Evolutionary conservation across 495 filamentous ascomycete genomes (phyloP).

Genomic region (Neurospora cerealis): DNA sequence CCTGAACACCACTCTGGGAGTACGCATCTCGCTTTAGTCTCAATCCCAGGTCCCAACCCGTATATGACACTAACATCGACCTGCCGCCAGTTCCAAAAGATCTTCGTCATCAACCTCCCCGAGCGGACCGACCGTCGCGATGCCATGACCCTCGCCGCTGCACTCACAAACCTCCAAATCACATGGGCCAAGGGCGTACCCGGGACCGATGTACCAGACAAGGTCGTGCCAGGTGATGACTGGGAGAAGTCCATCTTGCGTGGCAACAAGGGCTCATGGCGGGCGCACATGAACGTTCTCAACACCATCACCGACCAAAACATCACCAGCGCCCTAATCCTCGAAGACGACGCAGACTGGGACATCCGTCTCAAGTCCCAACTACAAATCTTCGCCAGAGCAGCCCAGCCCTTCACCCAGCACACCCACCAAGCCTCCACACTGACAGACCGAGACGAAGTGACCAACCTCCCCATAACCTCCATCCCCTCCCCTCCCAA

Average conservation of each 20-base stretch:
- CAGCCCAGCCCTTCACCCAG: slow-evolving; percentile 22
- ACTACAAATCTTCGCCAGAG: slow-evolving; percentile 28
- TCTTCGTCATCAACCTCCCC: slow-evolving; percentile 53
- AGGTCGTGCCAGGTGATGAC: slow-evolving; percentile 17
- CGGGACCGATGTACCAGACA: slow-evolving; percentile 31
- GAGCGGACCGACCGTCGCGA: slow-evolving; percentile 54
- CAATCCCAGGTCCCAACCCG: too few species aligned
- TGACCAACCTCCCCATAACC: background rate
- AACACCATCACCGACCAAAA: slow-evolving; percentile 23
- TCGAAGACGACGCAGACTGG: slow-evolving; percentile 45
- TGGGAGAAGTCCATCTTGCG: slow-evolving; percentile 8
- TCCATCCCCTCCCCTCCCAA: background rate
- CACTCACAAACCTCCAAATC: slow-evolving; percentile 40
- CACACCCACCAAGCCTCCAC: background rate
- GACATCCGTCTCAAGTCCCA: slow-evolving; percentile 35
- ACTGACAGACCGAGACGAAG: background rate
- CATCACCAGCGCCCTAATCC: slow-evolving; percentile 32
- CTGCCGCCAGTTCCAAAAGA: slow-evolving; percentile 42
- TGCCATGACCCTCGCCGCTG: slow-evolving; percentile 44
- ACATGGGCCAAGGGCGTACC: slow-evolving; percentile 45
- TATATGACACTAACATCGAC: too few species aligned
- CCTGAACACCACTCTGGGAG: slow-evolving; percentile 23
- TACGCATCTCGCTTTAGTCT: too few species aligned
- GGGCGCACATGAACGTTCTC: slow-evolving; percentile 36
- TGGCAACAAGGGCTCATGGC: slow-evolving; percentile 35